A percentile compares a stretch with the other conserved stretches of the same genome.
Evolutionary conservation across 2,329 filamentous ascomycete genomes (phyloP).

Genomic region (Claviceps sp.): DNA sequence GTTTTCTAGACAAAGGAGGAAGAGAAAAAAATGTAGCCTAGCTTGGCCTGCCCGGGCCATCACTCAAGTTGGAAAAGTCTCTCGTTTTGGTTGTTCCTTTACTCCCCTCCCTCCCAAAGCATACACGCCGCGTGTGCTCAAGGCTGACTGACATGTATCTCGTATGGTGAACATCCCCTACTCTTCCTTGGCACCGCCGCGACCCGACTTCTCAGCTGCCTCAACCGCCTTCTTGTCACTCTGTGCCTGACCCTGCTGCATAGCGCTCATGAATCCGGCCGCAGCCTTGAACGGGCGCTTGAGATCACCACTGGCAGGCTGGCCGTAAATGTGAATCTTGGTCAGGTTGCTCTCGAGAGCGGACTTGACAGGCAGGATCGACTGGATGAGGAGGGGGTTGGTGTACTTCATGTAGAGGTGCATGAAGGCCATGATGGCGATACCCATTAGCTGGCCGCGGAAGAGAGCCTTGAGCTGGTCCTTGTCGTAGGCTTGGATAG

Average conservation of each 20-base stretch:
- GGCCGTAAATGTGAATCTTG: constrained; percentile 87
- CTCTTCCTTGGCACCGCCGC: constrained; percentile 60
- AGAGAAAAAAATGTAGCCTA: not conserved
- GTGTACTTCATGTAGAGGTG: constrained; percentile 99
- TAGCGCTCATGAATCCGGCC: constrained; percentile 68
- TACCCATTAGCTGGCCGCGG: constrained; percentile 87
- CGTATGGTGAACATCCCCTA: constrained; percentile 22
- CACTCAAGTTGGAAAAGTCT: not conserved
- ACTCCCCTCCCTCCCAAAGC: not conserved
- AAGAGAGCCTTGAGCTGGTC: constrained; percentile 72
- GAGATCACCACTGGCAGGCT: constrained; percentile 77
- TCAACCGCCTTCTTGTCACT: constrained; percentile 87
- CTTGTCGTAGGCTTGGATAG: constrained; percentile 87
- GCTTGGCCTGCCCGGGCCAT: not conserved
- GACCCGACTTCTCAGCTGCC: constrained; percentile 61
- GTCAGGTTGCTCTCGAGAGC: constrained; percentile 89
- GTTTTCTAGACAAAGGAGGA: not conserved
- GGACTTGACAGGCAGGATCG: constrained; percentile 92
- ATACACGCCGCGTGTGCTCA: not conserved
- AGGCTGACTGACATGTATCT: not conserved
- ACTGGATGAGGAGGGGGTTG: constrained; percentile 97
- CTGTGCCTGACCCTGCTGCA: constrained; percentile 62
- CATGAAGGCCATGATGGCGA: constrained; percentile 98
- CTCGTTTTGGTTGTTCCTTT: not conserved
- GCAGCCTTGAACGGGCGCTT: constrained; percentile 90